Base-by-base conservation (phyloP, 2,329 filamentous ascomycete species). In the Sordariomycetes sp. region DNA sequence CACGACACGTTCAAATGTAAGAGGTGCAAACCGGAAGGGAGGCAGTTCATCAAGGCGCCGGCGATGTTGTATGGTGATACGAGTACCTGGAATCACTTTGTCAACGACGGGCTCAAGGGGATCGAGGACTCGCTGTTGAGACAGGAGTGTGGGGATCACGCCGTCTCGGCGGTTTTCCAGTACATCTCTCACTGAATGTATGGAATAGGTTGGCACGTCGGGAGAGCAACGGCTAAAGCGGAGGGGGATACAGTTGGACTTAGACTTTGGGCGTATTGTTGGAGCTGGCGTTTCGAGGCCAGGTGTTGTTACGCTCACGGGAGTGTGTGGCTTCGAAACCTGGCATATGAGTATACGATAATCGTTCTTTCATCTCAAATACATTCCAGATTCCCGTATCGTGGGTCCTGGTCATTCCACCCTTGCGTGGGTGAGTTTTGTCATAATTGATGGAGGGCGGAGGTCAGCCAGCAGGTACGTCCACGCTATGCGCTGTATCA, bases 1-100 rank as follows among this genome's bases (percentile, higher is more conserved):
- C 94, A 99, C 68, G 94, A 97, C 66, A 97, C 92, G 0, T 97
- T 99, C 79, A 97, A 96, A 74, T 99, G 94, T 70, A 96, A 96
- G 75, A 79, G 94, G 48, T 99, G 94, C 70, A 88, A 87, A 65
- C 85, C 89, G 1, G 89, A 95, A 64, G 92, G 92, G 0, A 86
- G 80, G 60, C 94, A 99, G 71, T 82, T 81, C 61, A 81, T 96
- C 66, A 97, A 96, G 69, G 90, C 92, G 1, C 88, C 88, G 3
- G 94, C 94, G 1, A 92, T 97, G 86, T 74, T 99, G 60, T 99
- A 99, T 66, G 94, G 94, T 56, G 94, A 99, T 66, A 97, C 94
- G 24, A 97, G 90, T 71, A 92, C 90, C n/a, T 99, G 94, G 94
- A 99, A 99, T 66, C 94, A 99, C 70, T 95, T 96, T 72, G 81